A percentile compares a stretch with the other conserved stretches of the same genome.
phyloP scores from a whole-genome alignment of 306 rosid genomes.

The Rosa lucieae region DNA sequence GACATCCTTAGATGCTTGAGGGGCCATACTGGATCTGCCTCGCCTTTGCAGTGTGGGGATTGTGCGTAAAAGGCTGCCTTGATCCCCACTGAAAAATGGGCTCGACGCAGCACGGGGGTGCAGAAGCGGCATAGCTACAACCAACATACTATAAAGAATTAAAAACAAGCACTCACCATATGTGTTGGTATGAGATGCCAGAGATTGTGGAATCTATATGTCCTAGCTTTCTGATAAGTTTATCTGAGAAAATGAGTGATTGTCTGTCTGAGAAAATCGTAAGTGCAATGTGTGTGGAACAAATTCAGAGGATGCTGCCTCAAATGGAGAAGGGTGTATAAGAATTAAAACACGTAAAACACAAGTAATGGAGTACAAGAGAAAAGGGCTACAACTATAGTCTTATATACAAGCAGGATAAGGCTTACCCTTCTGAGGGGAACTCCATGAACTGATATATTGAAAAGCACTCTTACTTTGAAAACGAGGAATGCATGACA shows the following conservation, averaged over 20 bases:
- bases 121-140: constrained; percentile 46
- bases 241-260: neutral
- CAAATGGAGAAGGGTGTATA: too few relatives aligned
- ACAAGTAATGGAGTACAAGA: neutral
- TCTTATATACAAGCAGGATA: constrained; percentile 36
- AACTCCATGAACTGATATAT: constrained; percentile 41
- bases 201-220: neutral
- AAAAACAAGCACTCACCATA: constrained; percentile 11
- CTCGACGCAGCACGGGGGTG: constrained; percentile 55
- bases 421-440: constrained; percentile 30
- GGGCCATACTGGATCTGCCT: constrained; percentile 30
- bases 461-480: constrained; percentile 40
- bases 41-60: constrained; percentile 51
- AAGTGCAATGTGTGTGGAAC: neutral
- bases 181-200: neutral
- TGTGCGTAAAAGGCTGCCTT: constrained; percentile 44
- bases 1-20: constrained; percentile 78
- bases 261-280: neutral
- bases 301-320: neutral
- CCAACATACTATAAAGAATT: neutral
- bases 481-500: constrained; percentile 35
- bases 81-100: constrained; percentile 51
- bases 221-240: neutral
- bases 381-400: neutral
- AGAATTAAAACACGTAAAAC: neutral